Percentiles rank a stretch among this genome's conserved stretches.
Conservation (phyloP, 2,329 filamentous ascomycete genomes). For the Ophiostoma himal-ulmi region DNA sequence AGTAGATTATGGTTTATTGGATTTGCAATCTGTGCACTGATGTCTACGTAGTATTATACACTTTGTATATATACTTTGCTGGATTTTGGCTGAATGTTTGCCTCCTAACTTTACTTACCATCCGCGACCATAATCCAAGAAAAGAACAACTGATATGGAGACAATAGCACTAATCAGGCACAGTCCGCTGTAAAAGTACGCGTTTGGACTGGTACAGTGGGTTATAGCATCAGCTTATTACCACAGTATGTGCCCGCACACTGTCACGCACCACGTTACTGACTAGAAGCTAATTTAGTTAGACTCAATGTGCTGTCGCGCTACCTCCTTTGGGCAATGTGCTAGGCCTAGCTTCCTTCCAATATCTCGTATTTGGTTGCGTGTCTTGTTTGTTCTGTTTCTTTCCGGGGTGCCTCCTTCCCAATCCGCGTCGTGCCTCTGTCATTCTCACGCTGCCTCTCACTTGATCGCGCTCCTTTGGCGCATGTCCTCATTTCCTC, state of each 20-base stretch:
- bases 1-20: too few relatives aligned
- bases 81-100: not conserved
- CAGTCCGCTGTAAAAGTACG: not conserved
- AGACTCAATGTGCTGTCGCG: not conserved
- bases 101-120: not conserved
- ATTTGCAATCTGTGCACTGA: too few relatives aligned
- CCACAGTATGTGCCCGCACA: not conserved
- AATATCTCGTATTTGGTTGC: constrained; percentile 13
- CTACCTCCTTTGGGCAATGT: not conserved
- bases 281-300: not conserved
- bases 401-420: constrained; percentile 1
- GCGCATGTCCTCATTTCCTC: not conserved
- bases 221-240: not conserved
- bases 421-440: not conserved
- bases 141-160: not conserved
- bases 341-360: constrained; percentile 10
- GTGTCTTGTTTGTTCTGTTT: not conserved
- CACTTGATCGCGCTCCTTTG: not conserved
- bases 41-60: too few relatives aligned
- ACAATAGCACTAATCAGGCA: not conserved
- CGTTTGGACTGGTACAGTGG: too few relatives aligned
- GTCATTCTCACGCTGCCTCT: not conserved
- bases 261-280: constrained; percentile 5
- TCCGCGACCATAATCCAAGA: not conserved
- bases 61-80: too few relatives aligned